Evolutionary conservation across 345 rosid species (phyloP), one percentile per base, ranked within the genome.

Genomic region (Microcos paniculata): DNA sequence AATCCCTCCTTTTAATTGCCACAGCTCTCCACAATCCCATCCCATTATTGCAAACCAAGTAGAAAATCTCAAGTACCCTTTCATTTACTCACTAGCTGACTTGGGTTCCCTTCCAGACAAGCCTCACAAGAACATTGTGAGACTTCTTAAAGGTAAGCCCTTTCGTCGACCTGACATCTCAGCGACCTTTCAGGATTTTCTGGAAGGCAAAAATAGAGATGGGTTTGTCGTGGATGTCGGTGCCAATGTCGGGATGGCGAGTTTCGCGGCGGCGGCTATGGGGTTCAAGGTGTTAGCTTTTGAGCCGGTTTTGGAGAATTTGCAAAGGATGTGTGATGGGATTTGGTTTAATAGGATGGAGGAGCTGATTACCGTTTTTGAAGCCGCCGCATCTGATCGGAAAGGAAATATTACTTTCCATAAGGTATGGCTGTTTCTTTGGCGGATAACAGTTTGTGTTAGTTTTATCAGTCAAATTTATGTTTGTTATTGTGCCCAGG

Each of bases 191-290:
- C 99, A 96, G 81, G 90, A 84, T 65, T 68, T 93, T 13, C 66
- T 96, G 68, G 96, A 89, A 81, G 80, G 57, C 9, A 77, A 70
- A 58, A 87, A 85, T 49, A 82, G 80, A 75, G 76, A 85, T 62
- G 97, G 96, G 61, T 49, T 87, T 55, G 87, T 96, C 21, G 85
- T 96, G 56, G 99, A 96, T 84, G 98, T 96, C 3, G 99, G 99
- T 4, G 98, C 99, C 55, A 96, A 96, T 82, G 97, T 96, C 8
- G 99, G 99, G 4, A 93, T 96, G 98, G 98, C 98, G 16, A 92
- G 93, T 80, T 93, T 96, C 40, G 96, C 98, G 0, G 97, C 99
- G 0, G 89, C 99, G 0, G 97, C 89, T 9, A 90, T 96, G 99
- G 99, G 98, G 51, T 93, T 90, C 71, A 91, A 70, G 76, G 99